Evolutionary conservation across 2,329 filamentous ascomycete genomes (phyloP), one percentile per base, ranked within the genome.

Genomic region (Ophiocordyceps unilateralis): DNA sequence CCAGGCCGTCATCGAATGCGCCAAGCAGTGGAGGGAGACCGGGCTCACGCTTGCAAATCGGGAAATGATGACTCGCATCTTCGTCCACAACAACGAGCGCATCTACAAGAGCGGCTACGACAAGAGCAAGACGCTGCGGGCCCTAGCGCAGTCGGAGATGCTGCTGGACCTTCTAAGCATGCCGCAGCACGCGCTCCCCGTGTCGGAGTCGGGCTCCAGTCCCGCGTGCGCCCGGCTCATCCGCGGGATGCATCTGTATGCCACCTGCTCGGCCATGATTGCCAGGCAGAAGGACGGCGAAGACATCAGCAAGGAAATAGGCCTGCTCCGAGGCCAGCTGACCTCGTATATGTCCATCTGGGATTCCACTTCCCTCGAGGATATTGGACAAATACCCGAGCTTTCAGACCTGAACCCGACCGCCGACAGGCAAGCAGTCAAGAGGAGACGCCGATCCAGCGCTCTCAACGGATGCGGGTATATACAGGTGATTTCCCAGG

Each of bases 131-230:
- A 66, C 66, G 14, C 53, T 54, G 36, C 56, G 65, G 54, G 66
- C 69, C 2, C 56, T 69, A 42, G 60, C 54, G 45, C 68, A 66
- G 63, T 59, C 61, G 8, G 62, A 69, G 45, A 54, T 65, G 45
- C 55, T 76, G 15, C 47, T 74, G 43, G 69, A 74, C 39, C 53
- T 74, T 46, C 54, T 74, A 38, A 59, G 72, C 49, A 58, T 65
- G 22, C 54, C 62, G 14, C 56, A 53, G 20, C 70, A 73, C 53
- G 44, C 50, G 26, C 48, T 45, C 2, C 37, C 46, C 9, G 46
- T 10, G 9, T 19, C 6, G 43, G 46, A 41, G 42, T 40, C 44
- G 47, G 28, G 43, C 45, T 0, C 46, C 34, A 48, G 48, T 32
- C 42, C 55, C 34, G 50, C 58, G 41, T 49, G 50, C 22, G 55